phyloP scores from a whole-genome alignment of 805 yeast genomes.

The Monosporozyma aerobia region DNA sequence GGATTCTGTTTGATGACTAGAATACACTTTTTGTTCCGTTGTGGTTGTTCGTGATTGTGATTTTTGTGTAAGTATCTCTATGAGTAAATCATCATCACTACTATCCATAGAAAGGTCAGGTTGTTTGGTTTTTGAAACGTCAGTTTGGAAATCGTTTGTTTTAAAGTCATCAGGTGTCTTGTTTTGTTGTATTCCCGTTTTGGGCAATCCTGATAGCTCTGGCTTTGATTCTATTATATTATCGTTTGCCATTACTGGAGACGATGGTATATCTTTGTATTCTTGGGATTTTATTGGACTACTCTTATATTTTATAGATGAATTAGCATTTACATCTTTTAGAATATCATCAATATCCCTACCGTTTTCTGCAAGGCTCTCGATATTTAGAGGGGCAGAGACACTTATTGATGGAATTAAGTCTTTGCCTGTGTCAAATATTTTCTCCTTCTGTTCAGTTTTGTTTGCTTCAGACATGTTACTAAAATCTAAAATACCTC shows the following conservation, averaged over 20 bases:
- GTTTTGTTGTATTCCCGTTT: neutral
- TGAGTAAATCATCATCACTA: constrained; percentile 19
- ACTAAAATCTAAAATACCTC: constrained; percentile 18
- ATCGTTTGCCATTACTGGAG: constrained; percentile 11
- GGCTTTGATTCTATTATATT: constrained; percentile 1
- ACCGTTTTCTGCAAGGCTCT: neutral
- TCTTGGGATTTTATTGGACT: neutral
- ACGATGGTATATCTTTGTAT: constrained; percentile 21
- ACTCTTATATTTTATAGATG: constrained; percentile 7
- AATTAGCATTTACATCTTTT: constrained; percentile 20
- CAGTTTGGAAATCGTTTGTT: neutral
- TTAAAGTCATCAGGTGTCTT: neutral
- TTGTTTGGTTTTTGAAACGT: neutral
- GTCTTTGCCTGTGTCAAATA: neutral
- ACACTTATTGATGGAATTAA: neutral
- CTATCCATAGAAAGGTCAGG: neutral
- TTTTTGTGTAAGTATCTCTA: constrained; percentile 22
- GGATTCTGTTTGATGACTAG: neutral
- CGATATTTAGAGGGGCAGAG: neutral
- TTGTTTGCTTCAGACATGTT: constrained; percentile 1
- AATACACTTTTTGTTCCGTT: too few species aligned
- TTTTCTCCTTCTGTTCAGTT: neutral
- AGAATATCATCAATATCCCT: constrained; percentile 28
- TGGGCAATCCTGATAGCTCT: neutral
- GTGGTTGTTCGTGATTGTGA: constrained; percentile 4